Base-by-base conservation (phyloP, 1,139 yeast genomes). In the Sugiyamaella japonica region DNA sequence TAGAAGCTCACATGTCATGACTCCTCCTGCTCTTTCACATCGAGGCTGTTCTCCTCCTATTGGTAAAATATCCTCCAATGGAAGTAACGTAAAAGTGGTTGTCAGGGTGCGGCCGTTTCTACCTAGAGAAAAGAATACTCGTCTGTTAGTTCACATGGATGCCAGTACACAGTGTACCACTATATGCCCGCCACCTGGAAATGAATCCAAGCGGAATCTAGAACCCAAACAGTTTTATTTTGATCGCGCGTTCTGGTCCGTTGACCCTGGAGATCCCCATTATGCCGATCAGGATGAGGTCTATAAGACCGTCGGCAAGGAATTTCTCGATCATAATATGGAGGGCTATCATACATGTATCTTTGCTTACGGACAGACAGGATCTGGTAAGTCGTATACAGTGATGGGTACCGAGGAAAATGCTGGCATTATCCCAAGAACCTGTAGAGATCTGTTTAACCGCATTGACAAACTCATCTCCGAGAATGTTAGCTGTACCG, bases 291-390 rank as follows among this genome's bases (percentile, higher is more conserved):
- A 86, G 64, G 52, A 63, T 7, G 67, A 68, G 2, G 80, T 85
- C 12, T 86, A 84, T 64, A 63, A 70, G 2, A 70, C 73, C 12
- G 73, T 83, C 4, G 93, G 90, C 0, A 75, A 77, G 2, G 82
- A 80, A 42, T 73, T 84, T 56, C 70, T 86, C n/a, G 76, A 78
- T 31, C 89, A 86, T 63, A 79, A 84, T 36, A 75, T 85, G 61
- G 77, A 77, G 55, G 95, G 95, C 0, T 86, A 78, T 68, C 86
- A 86, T 66, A 85, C 87, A 23, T 86, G 93, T 66, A 77, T 86
- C 9, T 75, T 86, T 63, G 91, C 93, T 0, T 73, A 86, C 63
- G 95, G 95, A 1, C 91, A 86, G 66, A 86, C 93, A 0, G 86
- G 91, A 2, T 77, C 82, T 0, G 93, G 93, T 2, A 86, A 86